These are phyloP conservation scores for Emmonsia crescens DNA, from an alignment of 2,329 filamentous ascomycete species.

Conservation along the genomic window DNA sequence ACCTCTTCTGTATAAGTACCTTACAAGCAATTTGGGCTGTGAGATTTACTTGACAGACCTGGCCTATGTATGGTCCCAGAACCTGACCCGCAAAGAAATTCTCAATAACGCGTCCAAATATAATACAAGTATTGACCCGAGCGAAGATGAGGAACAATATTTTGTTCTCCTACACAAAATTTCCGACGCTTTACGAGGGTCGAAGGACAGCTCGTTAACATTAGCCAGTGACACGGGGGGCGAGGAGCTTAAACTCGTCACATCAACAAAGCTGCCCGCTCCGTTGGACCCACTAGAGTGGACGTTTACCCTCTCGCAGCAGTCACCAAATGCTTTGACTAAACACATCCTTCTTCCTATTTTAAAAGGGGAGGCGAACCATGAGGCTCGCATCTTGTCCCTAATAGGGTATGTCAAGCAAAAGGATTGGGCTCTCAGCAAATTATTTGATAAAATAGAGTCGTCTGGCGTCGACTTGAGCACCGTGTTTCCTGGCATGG, in stretches of 20 bases:
- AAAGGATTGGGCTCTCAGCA: slow-evolving; percentile 50
- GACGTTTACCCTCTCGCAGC: slow-evolving; percentile 38
- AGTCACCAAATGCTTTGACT: slow-evolving; percentile 33
- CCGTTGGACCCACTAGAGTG: slow-evolving; percentile 45
- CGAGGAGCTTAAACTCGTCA: slow-evolving; percentile 35
- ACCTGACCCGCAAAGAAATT: slow-evolving; percentile 36
- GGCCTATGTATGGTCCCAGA: slow-evolving; percentile 47
- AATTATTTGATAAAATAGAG: slow-evolving; percentile 49
- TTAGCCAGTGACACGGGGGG: slow-evolving; percentile 19
- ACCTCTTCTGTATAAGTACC: slow-evolving; percentile 31
- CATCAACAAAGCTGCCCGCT: slow-evolving; percentile 41
- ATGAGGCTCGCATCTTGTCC: slow-evolving; percentile 37
- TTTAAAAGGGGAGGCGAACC: slow-evolving; percentile 38
- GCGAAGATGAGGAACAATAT: slow-evolving; percentile 46
- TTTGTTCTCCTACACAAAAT: slow-evolving; percentile 47
- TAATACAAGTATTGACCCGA: slow-evolving; percentile 49
- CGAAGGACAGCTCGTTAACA: slow-evolving; percentile 22
- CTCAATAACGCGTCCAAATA: slow-evolving; percentile 38
- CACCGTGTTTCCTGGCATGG: slow-evolving; percentile 46
- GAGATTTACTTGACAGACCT: slow-evolving; percentile 48
- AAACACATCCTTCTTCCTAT: slow-evolving; percentile 44
- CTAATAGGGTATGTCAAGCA: slow-evolving; percentile 42
- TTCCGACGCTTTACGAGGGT: slow-evolving; percentile 34
- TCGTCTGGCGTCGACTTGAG: slow-evolving; percentile 45
- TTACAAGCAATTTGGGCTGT: slow-evolving; percentile 33